phyloP scores from a whole-genome alignment of 192 early-diverging fungal species.

The Coemansia sp. region DNA sequence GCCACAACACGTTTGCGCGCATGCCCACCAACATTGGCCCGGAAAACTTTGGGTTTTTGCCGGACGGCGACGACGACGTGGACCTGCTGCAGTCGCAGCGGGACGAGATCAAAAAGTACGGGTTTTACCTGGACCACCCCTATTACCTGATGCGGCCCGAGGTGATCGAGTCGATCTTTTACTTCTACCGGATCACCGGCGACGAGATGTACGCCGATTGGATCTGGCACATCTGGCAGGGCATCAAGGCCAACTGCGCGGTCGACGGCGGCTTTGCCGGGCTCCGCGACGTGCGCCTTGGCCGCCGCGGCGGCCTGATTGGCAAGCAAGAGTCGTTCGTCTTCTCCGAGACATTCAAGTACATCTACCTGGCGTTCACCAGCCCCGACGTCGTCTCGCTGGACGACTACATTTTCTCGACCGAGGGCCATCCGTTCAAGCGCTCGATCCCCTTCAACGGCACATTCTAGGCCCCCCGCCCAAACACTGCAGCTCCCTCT shows the following conservation, averaged over 20 bases:
- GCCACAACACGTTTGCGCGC: constrained; percentile 40
- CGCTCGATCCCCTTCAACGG: constrained; percentile 36
- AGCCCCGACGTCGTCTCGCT: constrained; percentile 63
- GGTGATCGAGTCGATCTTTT: constrained; percentile 84
- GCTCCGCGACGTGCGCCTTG: constrained; percentile 43
- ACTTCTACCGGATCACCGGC: constrained; percentile 83
- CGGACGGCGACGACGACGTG: constrained; percentile 33
- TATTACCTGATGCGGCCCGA: constrained; percentile 80
- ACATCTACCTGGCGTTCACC: constrained; percentile 82
- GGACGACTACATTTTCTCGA: constrained; percentile 89
- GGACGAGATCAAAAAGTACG: constrained; percentile 39
- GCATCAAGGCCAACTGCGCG: constrained; percentile 72
- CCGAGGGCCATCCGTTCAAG: constrained; percentile 86
- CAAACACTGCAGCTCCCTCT: too few relatives aligned
- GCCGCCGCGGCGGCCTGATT: constrained; percentile 27
- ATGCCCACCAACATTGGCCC: constrained; percentile 48
- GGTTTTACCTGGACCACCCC: constrained; percentile 41
- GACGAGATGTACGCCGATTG: constrained; percentile 72
- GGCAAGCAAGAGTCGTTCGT: constrained; percentile 69
- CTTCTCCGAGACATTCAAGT: constrained; percentile 95
- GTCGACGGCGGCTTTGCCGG: constrained; percentile 65
- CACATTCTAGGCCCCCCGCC: constrained; percentile 17
- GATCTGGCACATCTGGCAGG: constrained; percentile 82
- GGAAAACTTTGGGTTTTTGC: constrained; percentile 47
- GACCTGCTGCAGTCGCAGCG: constrained; percentile 26